A percentile compares a stretch with the other conserved stretches of the same genome.
phyloP scores from a whole-genome alignment of 306 rosid genomes.

The Pterocarpus santalinus region DNA sequence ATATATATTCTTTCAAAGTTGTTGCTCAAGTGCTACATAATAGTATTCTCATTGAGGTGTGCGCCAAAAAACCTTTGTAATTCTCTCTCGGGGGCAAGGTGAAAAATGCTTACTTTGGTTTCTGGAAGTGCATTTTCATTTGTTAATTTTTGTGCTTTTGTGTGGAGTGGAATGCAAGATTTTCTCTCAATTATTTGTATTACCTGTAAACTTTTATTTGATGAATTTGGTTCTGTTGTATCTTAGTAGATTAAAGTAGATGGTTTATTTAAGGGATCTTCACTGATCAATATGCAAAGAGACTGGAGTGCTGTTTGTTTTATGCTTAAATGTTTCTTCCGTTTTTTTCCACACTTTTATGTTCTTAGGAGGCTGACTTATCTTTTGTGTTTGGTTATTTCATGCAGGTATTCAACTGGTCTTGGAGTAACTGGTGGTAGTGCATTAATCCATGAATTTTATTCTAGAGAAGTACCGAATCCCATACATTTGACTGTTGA shows the following conservation, averaged over 20 bases:
- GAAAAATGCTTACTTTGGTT: background rate
- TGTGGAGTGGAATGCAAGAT: background rate
- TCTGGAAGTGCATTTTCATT: background rate
- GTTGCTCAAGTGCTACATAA: background rate
- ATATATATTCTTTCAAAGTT: conserved; percentile 6
- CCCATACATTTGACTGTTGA: conserved; percentile 95
- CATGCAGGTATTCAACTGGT: conserved; percentile 92
- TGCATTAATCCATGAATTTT: conserved; percentile 90
- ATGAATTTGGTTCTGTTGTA: background rate
- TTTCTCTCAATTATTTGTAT: conserved; percentile 8
- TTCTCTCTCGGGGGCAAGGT: background rate
- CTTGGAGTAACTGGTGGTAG: conserved; percentile 90
- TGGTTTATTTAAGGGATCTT: background rate
- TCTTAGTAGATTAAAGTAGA: conserved; percentile 12
- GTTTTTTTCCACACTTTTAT: background rate
- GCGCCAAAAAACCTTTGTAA: conserved; percentile 5
- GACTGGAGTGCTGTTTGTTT: background rate
- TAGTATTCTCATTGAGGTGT: background rate
- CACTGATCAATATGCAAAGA: background rate
- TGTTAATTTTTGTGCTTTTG: background rate
- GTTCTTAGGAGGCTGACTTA: background rate
- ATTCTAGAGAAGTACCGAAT: conserved; percentile 85
- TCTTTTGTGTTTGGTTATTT: conserved; percentile 2
- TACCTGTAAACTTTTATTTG: background rate
- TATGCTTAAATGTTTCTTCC: conserved; percentile 9